Evolutionary conservation across 208 protist species (phyloP).

Genomic region (Lotmaria passim): DNA sequence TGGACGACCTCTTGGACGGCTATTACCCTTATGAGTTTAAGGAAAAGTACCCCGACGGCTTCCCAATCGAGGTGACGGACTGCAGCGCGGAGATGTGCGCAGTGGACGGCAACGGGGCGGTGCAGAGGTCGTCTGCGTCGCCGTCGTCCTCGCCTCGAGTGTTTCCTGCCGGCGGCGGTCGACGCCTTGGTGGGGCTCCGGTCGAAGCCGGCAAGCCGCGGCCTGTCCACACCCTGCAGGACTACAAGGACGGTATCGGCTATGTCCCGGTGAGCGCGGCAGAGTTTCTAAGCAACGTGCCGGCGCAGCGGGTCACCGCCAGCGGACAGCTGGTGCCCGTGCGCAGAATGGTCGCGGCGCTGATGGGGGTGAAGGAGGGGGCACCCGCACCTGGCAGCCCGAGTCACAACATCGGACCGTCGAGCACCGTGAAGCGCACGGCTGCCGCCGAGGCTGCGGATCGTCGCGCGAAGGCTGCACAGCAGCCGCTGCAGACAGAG

Average conservation of each 20-base stretch:
- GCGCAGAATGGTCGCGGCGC: slow-evolving; percentile 49
- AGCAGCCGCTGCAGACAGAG: not conserved
- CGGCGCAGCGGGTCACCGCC: slow-evolving; percentile 64
- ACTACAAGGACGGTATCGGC: slow-evolving; percentile 18
- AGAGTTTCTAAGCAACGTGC: slow-evolving; percentile 75
- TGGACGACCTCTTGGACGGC: slow-evolving; percentile 91
- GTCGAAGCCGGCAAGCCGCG: not conserved
- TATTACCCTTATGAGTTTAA: slow-evolving; percentile 95
- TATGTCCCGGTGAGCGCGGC: slow-evolving; percentile 34
- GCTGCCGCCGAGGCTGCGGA: slow-evolving; percentile 50
- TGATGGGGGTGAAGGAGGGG: slow-evolving; percentile 44
- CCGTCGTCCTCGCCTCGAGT: not conserved
- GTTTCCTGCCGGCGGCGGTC: slow-evolving; percentile 24
- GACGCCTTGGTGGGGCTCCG: slow-evolving; percentile 31
- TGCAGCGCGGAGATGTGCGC: slow-evolving; percentile 41
- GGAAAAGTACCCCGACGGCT: slow-evolving; percentile 91
- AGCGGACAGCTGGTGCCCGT: slow-evolving; percentile 77
- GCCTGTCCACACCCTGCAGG: slow-evolving; percentile 39
- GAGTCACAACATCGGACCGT: not conserved
- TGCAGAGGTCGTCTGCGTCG: too few species aligned
- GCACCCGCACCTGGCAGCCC: not conserved
- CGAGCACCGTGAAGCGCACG: slow-evolving; percentile 49
- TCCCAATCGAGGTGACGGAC: slow-evolving; percentile 88
- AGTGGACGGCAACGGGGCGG: slow-evolving; percentile 6
- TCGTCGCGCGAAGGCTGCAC: slow-evolving; percentile 5